Evolutionary conservation across 768 basidiomycete species (phyloP), one percentile per base, ranked within the genome.

Genomic region (Clavaria fumosa): DNA sequence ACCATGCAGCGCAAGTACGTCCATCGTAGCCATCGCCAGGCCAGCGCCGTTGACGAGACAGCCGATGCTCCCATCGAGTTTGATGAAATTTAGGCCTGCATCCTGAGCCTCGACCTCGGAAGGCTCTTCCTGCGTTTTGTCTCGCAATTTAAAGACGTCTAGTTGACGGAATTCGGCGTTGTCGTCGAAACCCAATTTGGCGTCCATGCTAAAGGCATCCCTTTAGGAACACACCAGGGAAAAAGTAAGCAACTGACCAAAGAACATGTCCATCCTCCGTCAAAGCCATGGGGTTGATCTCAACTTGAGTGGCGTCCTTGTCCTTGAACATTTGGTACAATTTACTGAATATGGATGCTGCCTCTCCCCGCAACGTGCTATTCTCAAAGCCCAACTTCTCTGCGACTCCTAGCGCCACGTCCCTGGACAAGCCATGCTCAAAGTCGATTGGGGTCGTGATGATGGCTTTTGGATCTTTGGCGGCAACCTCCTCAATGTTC

Each of bases 21-120:
- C 95, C 95, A 99, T 97, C 39, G 95, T 99, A 24, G 95, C 95
- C 95, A 99, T 99, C 35, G 95, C 95, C 43, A 99, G 65, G 52
- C 95, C 95, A 36, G 95, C 95, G 50, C 95, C 95, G 50, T 99
- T 99, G 44, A 99, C 95, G 37, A 99, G 66, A 63, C 95, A 99
- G 20, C 95, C 95, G 43, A 99, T 78, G 59, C 72, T 83, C 21
- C 95, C 95, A 53, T 99, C 95, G 31, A 99, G 78, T 63, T 99
- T 96, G 70, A 97, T 97, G 58, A 96, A 97, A 67, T 91, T 96
- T 53, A 99, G 70, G 54, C 83, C 79, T 44, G 83, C 84, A 57
- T 93, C 84, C 60, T 91, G 90, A 15, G 95, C 95, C 57, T 95
- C 89, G 22, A 99, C 93, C 58, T 99, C 95, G 20, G 89, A 91